Conservation (phyloP, 176 grass and related monocot genomes). For the Hordeum marinum region DNA sequence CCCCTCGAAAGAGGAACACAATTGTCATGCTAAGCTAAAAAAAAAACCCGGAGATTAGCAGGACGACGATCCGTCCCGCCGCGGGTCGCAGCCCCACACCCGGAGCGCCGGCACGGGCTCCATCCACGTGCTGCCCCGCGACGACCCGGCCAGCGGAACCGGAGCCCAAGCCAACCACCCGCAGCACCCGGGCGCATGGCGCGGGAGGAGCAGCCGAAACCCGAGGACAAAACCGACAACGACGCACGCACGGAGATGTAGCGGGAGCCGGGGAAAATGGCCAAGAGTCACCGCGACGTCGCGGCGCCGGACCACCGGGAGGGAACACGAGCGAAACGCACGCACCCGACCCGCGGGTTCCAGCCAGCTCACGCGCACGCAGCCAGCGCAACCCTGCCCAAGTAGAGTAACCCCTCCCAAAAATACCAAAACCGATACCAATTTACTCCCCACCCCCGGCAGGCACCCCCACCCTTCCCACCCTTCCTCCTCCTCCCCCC, state of each 20-base stretch:
- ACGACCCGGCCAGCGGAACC: background rate
- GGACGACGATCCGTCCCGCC: no score
- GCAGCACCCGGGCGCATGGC: background rate
- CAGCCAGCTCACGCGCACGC: constrained; percentile 15
- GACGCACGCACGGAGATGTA: background rate
- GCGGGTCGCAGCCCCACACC: no score
- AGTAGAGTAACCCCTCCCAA: background rate
- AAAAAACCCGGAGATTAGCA: no score
- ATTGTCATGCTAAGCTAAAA: no score
- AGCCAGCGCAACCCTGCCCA: background rate
- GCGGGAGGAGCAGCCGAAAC: background rate
- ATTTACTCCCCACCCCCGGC: constrained; percentile 30
- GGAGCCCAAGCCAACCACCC: constrained; percentile 1
- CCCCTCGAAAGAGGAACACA: no score
- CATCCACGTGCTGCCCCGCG: background rate
- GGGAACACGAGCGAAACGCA: background rate
- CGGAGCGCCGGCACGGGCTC: background rate
- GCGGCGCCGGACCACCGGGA: background rate
- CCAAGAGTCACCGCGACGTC: background rate
- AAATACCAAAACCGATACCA: constrained; percentile 16
- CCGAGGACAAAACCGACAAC: background rate
- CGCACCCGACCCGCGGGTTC: background rate
- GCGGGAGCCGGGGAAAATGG: background rate
- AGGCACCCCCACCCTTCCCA: background rate
- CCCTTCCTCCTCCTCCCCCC: background rate